Evolutionary conservation across 2,329 filamentous ascomycete genomes (phyloP).

Genomic region (Rutstroemia sp.): DNA sequence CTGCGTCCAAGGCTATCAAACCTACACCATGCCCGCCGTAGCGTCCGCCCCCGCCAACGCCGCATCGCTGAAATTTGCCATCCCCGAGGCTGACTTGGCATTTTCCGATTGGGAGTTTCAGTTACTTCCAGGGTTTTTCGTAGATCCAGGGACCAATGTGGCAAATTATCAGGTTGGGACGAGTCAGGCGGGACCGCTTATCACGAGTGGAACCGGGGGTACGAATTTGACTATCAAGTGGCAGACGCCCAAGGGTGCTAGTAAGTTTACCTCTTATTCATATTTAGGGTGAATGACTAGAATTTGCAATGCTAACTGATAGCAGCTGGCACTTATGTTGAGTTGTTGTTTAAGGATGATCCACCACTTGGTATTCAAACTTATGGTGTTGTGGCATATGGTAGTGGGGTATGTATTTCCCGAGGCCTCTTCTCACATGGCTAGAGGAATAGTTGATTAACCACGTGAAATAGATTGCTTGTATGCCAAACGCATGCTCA

Average conservation of each 20-base stretch:
- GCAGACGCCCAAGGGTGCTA: neutral
- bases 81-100: neutral
- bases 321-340: constrained; percentile 1
- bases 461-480: neutral
- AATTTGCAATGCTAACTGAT: neutral
- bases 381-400: neutral
- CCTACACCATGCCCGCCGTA: constrained; percentile 2
- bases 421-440: neutral
- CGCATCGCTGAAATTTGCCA: neutral
- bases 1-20: constrained; percentile 5
- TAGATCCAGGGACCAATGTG: neutral
- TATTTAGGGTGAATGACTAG: neutral
- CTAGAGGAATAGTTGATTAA: neutral
- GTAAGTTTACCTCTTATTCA: neutral
- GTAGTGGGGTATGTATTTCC: neutral
- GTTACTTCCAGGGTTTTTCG: neutral
- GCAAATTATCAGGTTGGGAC: neutral
- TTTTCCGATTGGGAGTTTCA: neutral
- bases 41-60: neutral
- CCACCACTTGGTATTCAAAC: constrained; percentile 1
- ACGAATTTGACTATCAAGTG: neutral
- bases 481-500: neutral
- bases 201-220: neutral
- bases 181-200: neutral
- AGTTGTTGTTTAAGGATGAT: neutral